These are phyloP conservation scores for Xylariaceae sp. DNA, from an alignment of 2,329 filamentous ascomycete genomes.

Conservation along the genomic window DNA sequence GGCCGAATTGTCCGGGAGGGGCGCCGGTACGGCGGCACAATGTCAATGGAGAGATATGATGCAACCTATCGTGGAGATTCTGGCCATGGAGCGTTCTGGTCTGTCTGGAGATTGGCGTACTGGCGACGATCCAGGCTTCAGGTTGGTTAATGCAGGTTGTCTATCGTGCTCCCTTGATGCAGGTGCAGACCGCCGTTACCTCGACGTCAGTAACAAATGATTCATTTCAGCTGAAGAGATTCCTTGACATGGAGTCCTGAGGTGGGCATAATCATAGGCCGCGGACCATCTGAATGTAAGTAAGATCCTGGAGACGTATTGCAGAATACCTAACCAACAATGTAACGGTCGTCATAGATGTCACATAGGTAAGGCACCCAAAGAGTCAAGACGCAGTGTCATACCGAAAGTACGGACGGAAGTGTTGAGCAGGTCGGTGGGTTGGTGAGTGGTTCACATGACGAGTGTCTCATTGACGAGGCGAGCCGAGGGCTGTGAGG, in stretches of 20 bases:
- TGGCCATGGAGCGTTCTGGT: background rate
- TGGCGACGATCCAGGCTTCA: background rate
- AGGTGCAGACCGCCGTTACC: slow-evolving; percentile 17
- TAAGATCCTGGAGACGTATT: background rate
- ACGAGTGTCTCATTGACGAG: background rate
- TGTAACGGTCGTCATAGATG: background rate
- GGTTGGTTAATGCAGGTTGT: background rate
- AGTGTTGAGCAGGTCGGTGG: background rate
- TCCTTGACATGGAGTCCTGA: background rate
- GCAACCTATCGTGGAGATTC: slow-evolving; percentile 11
- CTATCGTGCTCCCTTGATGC: background rate
- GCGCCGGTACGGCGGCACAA: background rate
- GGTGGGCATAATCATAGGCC: background rate
- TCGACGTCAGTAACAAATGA: slow-evolving; percentile 1
- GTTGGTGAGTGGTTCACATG: background rate
- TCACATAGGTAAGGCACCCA: no score
- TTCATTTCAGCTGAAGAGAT: slow-evolving; percentile 1
- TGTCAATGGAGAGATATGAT: slow-evolving; percentile 15
- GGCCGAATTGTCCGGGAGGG: slow-evolving; percentile 12
- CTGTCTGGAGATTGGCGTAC: background rate
- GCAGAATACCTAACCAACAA: background rate
- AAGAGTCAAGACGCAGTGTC: no score
- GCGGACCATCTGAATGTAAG: background rate
- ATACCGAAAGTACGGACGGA: no score
- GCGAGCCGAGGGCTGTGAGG: background rate